A percentile compares a stretch with the other conserved stretches of the same genome.
Conservation (phyloP, 2,329 filamentous ascomycete genomes). For the Lomentospora prolificans region DNA sequence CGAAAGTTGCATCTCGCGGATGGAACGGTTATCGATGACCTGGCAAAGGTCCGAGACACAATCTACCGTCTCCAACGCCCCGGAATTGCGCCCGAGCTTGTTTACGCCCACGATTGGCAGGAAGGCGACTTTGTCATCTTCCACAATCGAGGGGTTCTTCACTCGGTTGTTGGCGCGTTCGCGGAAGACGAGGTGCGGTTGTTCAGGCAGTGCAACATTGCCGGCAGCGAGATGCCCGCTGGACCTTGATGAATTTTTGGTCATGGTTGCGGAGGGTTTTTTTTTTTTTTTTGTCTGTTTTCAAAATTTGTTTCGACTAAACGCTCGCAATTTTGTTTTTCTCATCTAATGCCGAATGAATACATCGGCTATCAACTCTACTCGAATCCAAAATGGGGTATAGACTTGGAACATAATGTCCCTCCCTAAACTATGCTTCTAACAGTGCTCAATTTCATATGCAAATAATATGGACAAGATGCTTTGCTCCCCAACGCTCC, state of each 20-base stretch:
- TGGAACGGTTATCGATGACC: slow-evolving; percentile 59
- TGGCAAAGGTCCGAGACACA: slow-evolving; percentile 55
- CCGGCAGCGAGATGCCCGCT: slow-evolving; percentile 48
- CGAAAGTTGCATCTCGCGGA: slow-evolving; percentile 58
- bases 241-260: slow-evolving; percentile 21
- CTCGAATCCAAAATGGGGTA: too few species aligned
- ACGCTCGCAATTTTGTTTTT: too few species aligned
- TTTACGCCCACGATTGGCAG: slow-evolving; percentile 70
- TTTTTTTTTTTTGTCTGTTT: neutral
- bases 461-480: too few species aligned
- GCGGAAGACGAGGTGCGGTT: slow-evolving; percentile 61
- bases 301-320: too few species aligned
- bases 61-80: slow-evolving; percentile 62
- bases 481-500: too few species aligned
- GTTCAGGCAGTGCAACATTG: slow-evolving; percentile 72
- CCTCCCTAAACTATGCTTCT: too few species aligned
- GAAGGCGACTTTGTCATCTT: slow-evolving; percentile 70
- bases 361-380: too few species aligned
- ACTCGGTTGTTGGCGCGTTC: slow-evolving; percentile 69
- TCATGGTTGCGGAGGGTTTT: neutral
- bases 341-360: too few species aligned
- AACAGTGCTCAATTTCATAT: too few species aligned
- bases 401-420: too few species aligned
- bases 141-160: slow-evolving; percentile 66
- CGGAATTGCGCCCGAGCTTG: slow-evolving; percentile 56